Evolutionary conservation across 2,329 filamentous ascomycete genomes (phyloP), one percentile per base, ranked within the genome.

Genomic region (Pseudogymnoascus sp.): DNA sequence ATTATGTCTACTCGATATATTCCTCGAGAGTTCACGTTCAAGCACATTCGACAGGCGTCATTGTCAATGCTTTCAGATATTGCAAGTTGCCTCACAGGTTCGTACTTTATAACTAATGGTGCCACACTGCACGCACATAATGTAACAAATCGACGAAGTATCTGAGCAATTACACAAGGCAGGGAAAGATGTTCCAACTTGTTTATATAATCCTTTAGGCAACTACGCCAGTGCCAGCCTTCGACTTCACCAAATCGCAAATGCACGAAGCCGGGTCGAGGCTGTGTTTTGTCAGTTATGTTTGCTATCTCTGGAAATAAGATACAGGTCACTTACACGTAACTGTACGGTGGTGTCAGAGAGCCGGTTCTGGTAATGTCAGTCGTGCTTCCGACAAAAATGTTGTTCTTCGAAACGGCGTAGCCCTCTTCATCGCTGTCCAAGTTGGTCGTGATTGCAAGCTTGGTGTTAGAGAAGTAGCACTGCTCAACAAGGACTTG

Each of bases 401-500:
- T 58, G 57, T 58, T 58, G 57, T 58, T 58, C 30, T 38, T 58
- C n/a, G 30, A 38, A 22, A 58, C 35, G 35, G 57, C 57, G n/a
- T 58, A 58, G 7, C 57, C 57, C 8, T 22, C 32, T 25, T 58
- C 57, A 9, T 58, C 57, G 30, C 32, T 38, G 8, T 58, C 57
- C 18, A 58, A 28, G 57, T 58, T 38, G 32, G 57, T 58, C 18
- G 35, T 38, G 28, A 58, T 58, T 16, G 57, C 57, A 58, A 35
- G 57, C 30, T 58, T 58, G 12, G 35, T 38, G 30, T 58, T 58
- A 2, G 14, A 35, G 57, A 58, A 58, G 30, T 50, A 50, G 25
- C 22, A 50, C 43, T 50, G 43, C 43, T 85, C 79, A 30, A 85
- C 76, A 32, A 84, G 77, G 14, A 84, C 73, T 69, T 84, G 76